Conservation (phyloP, 768 basidiomycete genomes). For the Multifurca ochricompacta region DNA sequence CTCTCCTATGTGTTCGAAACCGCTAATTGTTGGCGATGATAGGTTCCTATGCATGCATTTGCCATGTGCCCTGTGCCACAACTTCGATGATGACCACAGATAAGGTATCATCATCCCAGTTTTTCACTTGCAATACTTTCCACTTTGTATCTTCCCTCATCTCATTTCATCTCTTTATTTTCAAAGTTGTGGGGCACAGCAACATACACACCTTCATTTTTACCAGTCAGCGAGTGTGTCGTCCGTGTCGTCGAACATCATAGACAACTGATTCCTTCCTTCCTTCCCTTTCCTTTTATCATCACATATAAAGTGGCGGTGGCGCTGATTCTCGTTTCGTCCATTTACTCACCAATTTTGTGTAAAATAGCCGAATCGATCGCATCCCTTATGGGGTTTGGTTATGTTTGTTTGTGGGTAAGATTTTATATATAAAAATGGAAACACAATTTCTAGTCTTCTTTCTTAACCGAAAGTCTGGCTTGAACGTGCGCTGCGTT, state of each 20-base stretch:
- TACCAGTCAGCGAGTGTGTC: neutral
- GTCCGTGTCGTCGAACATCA: conserved; percentile 4
- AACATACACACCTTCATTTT: no score
- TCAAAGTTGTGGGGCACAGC: neutral
- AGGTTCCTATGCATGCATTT: no score
- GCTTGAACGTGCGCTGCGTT: conserved; percentile 86
- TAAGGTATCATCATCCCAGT: no score
- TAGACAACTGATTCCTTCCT: conserved; percentile 1
- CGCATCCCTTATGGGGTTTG: neutral
- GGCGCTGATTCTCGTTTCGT: no score
- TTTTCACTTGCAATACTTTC: neutral
- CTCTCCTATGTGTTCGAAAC: no score
- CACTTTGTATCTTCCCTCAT: neutral
- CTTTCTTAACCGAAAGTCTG: conserved; percentile 76
- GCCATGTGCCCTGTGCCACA: no score
- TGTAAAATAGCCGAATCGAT: conserved; percentile 6
- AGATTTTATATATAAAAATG: neutral
- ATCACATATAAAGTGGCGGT: no score
- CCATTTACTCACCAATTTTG: no score
- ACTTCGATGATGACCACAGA: no score
- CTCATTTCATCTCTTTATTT: neutral
- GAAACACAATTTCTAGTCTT: neutral
- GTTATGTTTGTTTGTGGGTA: no score
- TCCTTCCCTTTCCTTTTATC: neutral
- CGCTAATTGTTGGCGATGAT: no score